Evolutionary conservation across 1,139 yeast species (phyloP).

Genomic region (Tardiomyces blankii): DNA sequence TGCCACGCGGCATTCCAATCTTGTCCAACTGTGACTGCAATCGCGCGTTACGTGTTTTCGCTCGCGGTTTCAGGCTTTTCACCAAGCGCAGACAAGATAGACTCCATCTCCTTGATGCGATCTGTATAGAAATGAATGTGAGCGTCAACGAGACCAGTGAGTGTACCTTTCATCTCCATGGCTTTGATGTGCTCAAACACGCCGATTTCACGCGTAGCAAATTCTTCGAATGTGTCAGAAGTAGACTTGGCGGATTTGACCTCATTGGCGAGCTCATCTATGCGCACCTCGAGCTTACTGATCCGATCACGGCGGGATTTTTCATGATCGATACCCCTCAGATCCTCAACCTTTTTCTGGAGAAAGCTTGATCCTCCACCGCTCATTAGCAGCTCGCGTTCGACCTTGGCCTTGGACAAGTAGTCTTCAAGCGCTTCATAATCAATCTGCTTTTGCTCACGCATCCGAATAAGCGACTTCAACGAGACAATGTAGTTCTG

Average conservation of each 20-base stretch:
- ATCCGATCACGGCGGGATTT: slow-evolving; percentile 42
- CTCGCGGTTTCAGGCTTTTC: background rate
- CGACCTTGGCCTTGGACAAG: slow-evolving; percentile 55
- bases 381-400: slow-evolving; percentile 50
- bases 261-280: slow-evolving; percentile 44
- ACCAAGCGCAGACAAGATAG: slow-evolving; percentile 7
- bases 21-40: too few relatives aligned
- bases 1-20: too few relatives aligned
- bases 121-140: slow-evolving; percentile 66
- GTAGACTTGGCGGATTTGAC: slow-evolving; percentile 58
- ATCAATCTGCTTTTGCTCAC: slow-evolving; percentile 87
- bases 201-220: slow-evolving; percentile 59
- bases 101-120: slow-evolving; percentile 65
- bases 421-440: slow-evolving; percentile 79
- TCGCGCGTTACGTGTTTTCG: too few relatives aligned
- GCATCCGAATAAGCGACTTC: slow-evolving; percentile 64
- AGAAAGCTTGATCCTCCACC: slow-evolving; percentile 45
- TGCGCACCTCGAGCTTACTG: slow-evolving; percentile 42
- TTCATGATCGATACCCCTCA: slow-evolving; percentile 51
- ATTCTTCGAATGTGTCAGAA: slow-evolving; percentile 58
- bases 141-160: slow-evolving; percentile 60
- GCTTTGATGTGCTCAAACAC: slow-evolving; percentile 76
- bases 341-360: slow-evolving; percentile 44
- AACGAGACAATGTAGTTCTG: slow-evolving; percentile 75
- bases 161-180: slow-evolving; percentile 59